Conservation (phyloP, 495 filamentous ascomycete species). For the Penicillium taxi region DNA sequence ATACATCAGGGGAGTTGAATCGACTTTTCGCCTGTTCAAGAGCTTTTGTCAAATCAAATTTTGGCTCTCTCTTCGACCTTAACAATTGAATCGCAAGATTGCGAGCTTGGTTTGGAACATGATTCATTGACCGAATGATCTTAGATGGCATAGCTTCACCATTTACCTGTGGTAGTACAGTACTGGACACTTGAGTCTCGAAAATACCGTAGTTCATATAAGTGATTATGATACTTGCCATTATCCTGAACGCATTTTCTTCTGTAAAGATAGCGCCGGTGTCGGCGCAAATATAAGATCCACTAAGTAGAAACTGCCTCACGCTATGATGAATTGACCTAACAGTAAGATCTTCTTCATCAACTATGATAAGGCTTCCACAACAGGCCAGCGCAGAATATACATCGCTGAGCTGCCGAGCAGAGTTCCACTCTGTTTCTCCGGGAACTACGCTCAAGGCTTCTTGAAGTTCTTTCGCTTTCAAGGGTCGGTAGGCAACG, state of each 20-base stretch:
- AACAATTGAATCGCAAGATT: constrained; percentile 1
- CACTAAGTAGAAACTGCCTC: constrained; percentile 33
- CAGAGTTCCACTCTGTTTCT: constrained; percentile 25
- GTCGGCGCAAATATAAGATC: neutral
- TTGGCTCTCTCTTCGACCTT: neutral
- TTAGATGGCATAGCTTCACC: neutral
- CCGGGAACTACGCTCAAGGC: constrained; percentile 33
- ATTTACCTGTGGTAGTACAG: neutral
- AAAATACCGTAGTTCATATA: constrained; percentile 31
- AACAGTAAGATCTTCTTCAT: constrained; percentile 37
- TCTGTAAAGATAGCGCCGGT: constrained; percentile 12
- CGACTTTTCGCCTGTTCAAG: too few species aligned
- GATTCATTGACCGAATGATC: neutral
- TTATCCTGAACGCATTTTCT: constrained; percentile 16
- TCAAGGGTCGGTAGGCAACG: constrained; percentile 28
- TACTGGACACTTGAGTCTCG: constrained; percentile 1
- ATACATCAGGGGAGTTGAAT: neutral
- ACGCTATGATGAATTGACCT: constrained; percentile 38
- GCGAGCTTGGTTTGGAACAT: neutral
- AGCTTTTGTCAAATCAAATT: constrained; percentile 1
- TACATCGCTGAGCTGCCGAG: constrained; percentile 28
- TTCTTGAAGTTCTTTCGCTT: constrained; percentile 35
- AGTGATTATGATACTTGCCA: constrained; percentile 31
- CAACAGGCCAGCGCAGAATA: constrained; percentile 26
- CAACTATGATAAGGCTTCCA: constrained; percentile 36